Evolutionary conservation across 2,329 filamentous ascomycete species (phyloP).

Genomic region (Colletotrichum spaethianum): DNA sequence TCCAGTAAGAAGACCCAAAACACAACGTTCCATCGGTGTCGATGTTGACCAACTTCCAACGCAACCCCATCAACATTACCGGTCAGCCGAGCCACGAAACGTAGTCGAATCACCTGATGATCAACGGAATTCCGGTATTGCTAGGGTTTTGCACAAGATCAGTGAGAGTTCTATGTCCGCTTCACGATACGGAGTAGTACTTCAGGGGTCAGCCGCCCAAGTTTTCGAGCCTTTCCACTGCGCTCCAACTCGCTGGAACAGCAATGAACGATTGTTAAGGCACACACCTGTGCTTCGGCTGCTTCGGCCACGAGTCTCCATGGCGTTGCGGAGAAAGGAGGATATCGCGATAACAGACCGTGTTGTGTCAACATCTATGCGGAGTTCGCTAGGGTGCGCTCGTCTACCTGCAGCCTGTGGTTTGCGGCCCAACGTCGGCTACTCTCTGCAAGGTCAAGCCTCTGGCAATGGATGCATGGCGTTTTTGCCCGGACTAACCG

Average conservation of each 20-base stretch:
- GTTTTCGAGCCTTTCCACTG: not conserved
- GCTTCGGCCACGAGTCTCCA: not conserved
- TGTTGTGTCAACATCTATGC: not conserved
- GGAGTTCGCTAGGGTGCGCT: not conserved
- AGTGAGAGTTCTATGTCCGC: not conserved
- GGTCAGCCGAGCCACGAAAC: not conserved
- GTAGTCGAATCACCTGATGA: not conserved
- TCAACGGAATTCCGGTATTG: not conserved
- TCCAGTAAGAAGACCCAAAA: not conserved
- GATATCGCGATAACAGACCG: not conserved
- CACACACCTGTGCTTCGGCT: not conserved
- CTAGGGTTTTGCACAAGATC: not conserved
- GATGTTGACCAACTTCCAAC: not conserved
- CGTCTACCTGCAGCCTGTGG: not conserved
- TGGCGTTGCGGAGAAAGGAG: not conserved
- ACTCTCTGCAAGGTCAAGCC: not conserved
- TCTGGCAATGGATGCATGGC: constrained; percentile 8
- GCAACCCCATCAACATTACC: no score
- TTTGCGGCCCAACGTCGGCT: constrained; percentile 11
- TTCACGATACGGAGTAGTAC: not conserved
- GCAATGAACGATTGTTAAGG: no score
- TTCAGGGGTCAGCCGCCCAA: not conserved
- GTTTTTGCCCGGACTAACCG: constrained; percentile 13
- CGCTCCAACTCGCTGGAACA: not conserved
- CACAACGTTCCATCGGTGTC: not conserved